Base-by-base conservation (phyloP, 805 yeast species). In the Candida cerambycidarum region DNA sequence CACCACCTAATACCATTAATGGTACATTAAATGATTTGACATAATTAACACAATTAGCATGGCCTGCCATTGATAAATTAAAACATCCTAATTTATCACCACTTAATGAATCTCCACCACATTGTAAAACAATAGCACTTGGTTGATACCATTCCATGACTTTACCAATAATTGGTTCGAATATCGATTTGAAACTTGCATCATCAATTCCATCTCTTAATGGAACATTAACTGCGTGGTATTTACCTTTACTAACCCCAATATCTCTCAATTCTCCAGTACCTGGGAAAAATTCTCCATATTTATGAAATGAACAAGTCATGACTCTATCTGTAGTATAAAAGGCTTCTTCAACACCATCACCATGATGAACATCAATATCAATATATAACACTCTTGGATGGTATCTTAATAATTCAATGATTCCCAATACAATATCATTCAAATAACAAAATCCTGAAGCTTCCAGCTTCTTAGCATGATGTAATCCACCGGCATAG, bases 291-390 rank as follows among this genome's bases (percentile, higher is more conserved):
- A 89, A 92, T 63, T 89, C 93, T 19, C 98, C 98, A 62, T 86
- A 92, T 65, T 90, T 92, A 73, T 90, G 98, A 75, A 90, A 90
- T 9, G 95, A 86, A 57, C 90, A 88, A 1, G 97, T 89, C 97
- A 90, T 89, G 40, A 90, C 98, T 48, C 98, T 73, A 64, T 90
- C 97, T 1, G 97, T 87, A 16, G 95, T 80, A 69, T 92, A 88
- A 58, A 92, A 92, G 0, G 98, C 97, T 66, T 92, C 99, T 65
- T 92, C 96, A 15, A 92, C 99, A 51, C 98, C 99, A 65, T 92
- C 99, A 40, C 99, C 99, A 60, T 92, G 98, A 63, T 92, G 99
- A 8, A 92, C 81, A 63, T 92, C 99, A 48, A 89, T 90, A 62
- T 92, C 99, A 47, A 92, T 86, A 62, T 92, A 92, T 50, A 92